Percentiles rank a stretch among this genome's conserved stretches.
Evolutionary conservation across 495 filamentous ascomycete genomes (phyloP).

Genomic region (Daldinia concentrica): DNA sequence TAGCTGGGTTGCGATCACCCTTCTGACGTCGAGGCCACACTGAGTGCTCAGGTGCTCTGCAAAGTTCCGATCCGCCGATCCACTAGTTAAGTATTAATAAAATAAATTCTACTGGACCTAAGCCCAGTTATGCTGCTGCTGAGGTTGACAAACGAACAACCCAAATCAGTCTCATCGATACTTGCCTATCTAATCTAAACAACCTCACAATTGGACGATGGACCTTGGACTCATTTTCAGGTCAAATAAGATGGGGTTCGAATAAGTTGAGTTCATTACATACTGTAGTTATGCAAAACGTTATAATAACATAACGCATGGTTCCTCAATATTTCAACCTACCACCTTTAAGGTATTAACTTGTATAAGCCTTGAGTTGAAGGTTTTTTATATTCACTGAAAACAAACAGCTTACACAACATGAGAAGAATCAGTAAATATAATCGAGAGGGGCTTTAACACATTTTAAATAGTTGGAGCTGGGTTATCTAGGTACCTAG

Average conservation of each 20-base stretch:
- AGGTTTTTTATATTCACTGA: background rate
- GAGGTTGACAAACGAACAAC: too few relatives aligned
- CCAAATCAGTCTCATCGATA: too few relatives aligned
- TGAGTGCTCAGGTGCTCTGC: background rate
- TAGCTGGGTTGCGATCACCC: constrained; percentile 5
- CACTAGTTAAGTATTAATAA: too few relatives aligned
- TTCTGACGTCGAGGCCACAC: constrained; percentile 12
- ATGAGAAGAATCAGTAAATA: background rate
- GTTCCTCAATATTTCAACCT: background rate
- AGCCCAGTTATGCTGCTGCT: too few relatives aligned
- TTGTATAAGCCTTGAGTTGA: background rate
- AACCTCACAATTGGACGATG: too few relatives aligned
- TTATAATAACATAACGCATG: background rate
- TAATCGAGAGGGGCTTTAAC: background rate
- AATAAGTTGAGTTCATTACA: too few relatives aligned
- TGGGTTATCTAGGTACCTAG: constrained; percentile 9
- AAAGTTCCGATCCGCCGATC: constrained; percentile 15
- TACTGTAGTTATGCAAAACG: background rate
- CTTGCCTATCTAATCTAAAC: too few relatives aligned
- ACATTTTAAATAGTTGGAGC: constrained; percentile 7
- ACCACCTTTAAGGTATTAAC: background rate
- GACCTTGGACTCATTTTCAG: background rate
- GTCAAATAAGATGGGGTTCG: background rate
- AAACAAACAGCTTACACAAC: background rate
- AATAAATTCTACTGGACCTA: background rate